Evolutionary conservation across 2,329 filamentous ascomycete genomes (phyloP), one percentile per base, ranked within the genome.

Genomic region (Thermomyces lanuginosus): DNA sequence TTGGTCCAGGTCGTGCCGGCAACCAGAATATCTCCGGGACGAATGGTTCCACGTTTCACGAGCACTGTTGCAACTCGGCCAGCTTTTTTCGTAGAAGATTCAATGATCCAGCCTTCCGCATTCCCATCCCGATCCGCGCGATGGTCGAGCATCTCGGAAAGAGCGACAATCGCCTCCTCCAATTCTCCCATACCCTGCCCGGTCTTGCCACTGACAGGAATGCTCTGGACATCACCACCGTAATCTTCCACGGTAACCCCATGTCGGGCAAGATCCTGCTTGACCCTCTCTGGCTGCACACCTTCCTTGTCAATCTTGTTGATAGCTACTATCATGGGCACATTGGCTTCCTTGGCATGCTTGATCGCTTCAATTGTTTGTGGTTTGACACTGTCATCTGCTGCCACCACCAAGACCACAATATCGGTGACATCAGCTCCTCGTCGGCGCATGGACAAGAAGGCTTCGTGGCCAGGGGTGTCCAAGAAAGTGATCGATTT

Each of bases 401-500:
- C 86, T 5, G 89, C 89, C 12, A 98, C 86, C 1, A 98, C 89
- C 11, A 98, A 60, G 21, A 98, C 76, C 8, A 98, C 82, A 39
- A 98, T 93, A 48, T 98, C 89, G 0, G 91, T 98, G 25, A 95
- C 83, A 35, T 86, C 82, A 16, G 89, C 91, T 36, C 89, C 91
- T 40, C 89, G 76, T 48, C 92, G 81, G 16, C 89, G 76, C 89
- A 98, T 98, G 20, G 76, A 79, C 38, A 95, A 58, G 54, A 98
- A 98, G 1, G 89, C 91, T 15, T 86, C 82, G 56, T 98, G 89
- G 1, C 89, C 89, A 1, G 89, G 89, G 0, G 89, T 98, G 47
- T 98, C 89, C 15, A 98, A 64, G 60, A 98, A 98, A 0, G 91
- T 98, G 39, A 98, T 92, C 19, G 72, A 71, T 52, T 86, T 91